These are phyloP conservation scores for Annulohypoxylon maeteangense DNA, from an alignment of 495 filamentous ascomycete species.

Conservation along the genomic window DNA sequence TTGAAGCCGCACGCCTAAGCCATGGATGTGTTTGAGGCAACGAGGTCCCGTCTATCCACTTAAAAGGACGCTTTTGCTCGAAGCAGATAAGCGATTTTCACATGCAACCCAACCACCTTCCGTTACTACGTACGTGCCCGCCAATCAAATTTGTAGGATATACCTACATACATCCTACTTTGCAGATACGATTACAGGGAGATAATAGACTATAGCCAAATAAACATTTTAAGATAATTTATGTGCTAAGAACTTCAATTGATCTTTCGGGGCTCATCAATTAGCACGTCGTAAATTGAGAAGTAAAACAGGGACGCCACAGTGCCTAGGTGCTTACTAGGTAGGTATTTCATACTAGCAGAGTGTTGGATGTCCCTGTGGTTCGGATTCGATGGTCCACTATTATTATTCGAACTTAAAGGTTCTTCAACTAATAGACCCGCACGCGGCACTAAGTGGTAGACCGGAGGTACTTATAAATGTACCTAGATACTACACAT, in stretches of 20 bases:
- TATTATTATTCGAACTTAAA: not conserved
- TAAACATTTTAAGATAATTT: too few relatives aligned
- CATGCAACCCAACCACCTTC: constrained; percentile 28
- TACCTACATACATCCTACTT: not conserved
- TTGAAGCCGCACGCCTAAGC: constrained; percentile 13
- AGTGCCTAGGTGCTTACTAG: too few relatives aligned
- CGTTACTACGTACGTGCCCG: not conserved
- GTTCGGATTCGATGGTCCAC: not conserved
- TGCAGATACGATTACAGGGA: not conserved
- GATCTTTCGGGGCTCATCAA: not conserved
- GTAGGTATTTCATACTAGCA: too few relatives aligned
- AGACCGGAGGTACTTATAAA: too few relatives aligned
- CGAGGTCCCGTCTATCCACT: constrained; percentile 26
- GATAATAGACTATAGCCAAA: too few relatives aligned
- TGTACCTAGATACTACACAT: too few relatives aligned
- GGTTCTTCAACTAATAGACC: not conserved
- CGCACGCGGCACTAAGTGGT: too few relatives aligned
- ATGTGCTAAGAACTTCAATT: not conserved
- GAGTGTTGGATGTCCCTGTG: not conserved
- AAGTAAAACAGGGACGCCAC: not conserved
- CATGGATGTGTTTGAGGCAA: constrained; percentile 18
- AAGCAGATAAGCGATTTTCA: constrained; percentile 38
- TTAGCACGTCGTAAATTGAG: not conserved
- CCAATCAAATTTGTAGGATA: not conserved
- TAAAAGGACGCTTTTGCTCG: constrained; percentile 4